Conservation (phyloP, 495 filamentous ascomycete genomes). For the Penicillium subrubescens region DNA sequence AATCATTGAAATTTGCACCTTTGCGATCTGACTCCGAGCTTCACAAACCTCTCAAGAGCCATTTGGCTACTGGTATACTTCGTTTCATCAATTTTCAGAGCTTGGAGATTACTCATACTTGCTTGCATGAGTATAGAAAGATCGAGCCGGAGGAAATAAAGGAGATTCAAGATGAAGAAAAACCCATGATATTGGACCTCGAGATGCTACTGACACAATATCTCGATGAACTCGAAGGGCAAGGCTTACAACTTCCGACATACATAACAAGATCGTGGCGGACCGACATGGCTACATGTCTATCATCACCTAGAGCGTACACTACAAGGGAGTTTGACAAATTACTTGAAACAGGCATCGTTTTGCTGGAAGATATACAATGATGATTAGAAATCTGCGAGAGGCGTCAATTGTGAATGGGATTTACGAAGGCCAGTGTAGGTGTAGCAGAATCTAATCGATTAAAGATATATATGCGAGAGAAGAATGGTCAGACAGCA, state of each 20-base stretch:
- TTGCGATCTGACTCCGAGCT: background rate
- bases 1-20: background rate
- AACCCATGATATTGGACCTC: slow-evolving; percentile 7
- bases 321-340: background rate
- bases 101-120: slow-evolving; percentile 14
- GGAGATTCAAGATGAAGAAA: slow-evolving; percentile 17
- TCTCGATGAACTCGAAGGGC: background rate
- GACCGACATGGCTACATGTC: slow-evolving; percentile 5
- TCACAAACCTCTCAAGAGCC: slow-evolving; percentile 1
- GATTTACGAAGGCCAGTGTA: no score
- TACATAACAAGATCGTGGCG: slow-evolving; percentile 10
- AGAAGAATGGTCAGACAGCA: slow-evolving; percentile 21
- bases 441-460: slow-evolving; percentile 28
- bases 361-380: no score
- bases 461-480: slow-evolving; percentile 32
- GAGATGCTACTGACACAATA: slow-evolving; percentile 8
- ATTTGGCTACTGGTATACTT: slow-evolving; percentile 9
- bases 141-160: slow-evolving; percentile 10
- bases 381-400: no score
- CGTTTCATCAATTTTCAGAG: slow-evolving; percentile 10
- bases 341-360: slow-evolving; percentile 7
- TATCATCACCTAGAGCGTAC: slow-evolving; percentile 1
- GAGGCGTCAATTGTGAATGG: no score
- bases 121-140: slow-evolving; percentile 8
- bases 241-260: slow-evolving; percentile 4